A percentile compares a stretch with the other conserved stretches of the same genome.
phyloP scores from a whole-genome alignment of 768 basidiomycete genomes.

The Tylopilus plumbeoviolaceoides region DNA sequence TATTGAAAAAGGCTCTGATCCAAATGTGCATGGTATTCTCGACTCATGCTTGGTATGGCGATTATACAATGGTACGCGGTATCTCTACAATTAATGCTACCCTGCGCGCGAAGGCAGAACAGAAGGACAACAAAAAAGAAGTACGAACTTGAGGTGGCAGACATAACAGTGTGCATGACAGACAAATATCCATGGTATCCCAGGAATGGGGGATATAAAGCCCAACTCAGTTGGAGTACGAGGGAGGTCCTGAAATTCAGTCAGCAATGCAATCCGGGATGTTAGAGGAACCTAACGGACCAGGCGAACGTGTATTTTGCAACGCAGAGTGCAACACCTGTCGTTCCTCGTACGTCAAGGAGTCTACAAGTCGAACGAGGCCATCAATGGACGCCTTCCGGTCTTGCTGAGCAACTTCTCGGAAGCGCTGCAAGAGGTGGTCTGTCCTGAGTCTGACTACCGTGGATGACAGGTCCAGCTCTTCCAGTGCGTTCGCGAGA shows the following conservation, averaged over 20 bases:
- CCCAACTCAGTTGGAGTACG: constrained; percentile 30
- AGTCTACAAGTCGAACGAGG: constrained; percentile 67
- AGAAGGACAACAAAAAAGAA: constrained; percentile 5
- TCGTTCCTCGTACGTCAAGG: constrained; percentile 70
- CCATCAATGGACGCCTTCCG: constrained; percentile 74
- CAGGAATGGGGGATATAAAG: neutral
- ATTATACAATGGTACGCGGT: constrained; percentile 20
- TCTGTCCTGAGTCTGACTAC: constrained; percentile 66
- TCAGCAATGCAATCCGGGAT: neutral
- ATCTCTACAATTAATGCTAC: constrained; percentile 16
- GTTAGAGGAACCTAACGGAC: constrained; percentile 36
- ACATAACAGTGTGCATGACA: neutral
- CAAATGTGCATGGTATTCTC: constrained; percentile 1
- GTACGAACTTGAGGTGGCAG: neutral
- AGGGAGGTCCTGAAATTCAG: constrained; percentile 35
- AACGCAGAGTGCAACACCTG: constrained; percentile 55
- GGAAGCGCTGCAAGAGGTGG: constrained; percentile 59
- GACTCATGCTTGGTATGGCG: constrained; percentile 7
- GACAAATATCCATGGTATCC: constrained; percentile 9
- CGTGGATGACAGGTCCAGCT: constrained; percentile 61
- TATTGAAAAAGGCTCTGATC: too few species aligned
- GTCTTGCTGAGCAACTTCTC: constrained; percentile 68
- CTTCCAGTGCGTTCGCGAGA: constrained; percentile 64
- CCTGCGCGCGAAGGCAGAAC: neutral
- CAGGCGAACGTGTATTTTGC: constrained; percentile 56